These are phyloP conservation scores for Camillea tinctor DNA, from an alignment of 2,329 filamentous ascomycete species.

Conservation along the genomic window DNA sequence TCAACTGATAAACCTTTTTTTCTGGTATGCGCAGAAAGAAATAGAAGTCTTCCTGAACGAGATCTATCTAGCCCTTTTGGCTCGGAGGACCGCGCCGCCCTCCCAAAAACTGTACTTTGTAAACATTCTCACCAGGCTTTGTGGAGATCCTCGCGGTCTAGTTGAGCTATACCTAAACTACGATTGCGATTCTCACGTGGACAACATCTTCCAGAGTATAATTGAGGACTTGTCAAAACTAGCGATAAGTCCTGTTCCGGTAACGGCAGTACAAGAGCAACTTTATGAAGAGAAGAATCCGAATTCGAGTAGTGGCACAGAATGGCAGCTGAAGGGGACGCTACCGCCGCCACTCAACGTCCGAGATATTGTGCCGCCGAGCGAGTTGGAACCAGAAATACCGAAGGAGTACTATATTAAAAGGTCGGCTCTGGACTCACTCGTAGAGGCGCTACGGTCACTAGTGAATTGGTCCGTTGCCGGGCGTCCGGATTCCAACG, in stretches of 20 bases:
- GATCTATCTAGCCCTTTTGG: constrained; percentile 89
- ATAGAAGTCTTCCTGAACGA: constrained; percentile 98
- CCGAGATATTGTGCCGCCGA: constrained; percentile 63
- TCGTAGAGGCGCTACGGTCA: constrained; percentile 86
- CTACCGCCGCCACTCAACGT: constrained; percentile 84
- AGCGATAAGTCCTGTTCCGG: constrained; percentile 72
- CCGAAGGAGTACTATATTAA: constrained; percentile 92
- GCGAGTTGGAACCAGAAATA: constrained; percentile 66
- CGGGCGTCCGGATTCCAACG: constrained; percentile 60
- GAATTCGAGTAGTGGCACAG: constrained; percentile 58
- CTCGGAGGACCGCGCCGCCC: constrained; percentile 79
- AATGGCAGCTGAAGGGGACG: constrained; percentile 86
- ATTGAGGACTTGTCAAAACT: constrained; percentile 92
- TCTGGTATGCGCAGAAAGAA: constrained; percentile 85
- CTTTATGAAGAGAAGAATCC: constrained; percentile 78
- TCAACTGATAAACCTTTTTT: constrained; percentile 24
- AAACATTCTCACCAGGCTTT: constrained; percentile 78
- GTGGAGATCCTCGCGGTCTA: constrained; percentile 79
- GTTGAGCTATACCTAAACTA: constrained; percentile 98
- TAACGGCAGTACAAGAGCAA: constrained; percentile 77
- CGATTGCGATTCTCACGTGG: constrained; percentile 90
- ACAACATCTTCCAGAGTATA: constrained; percentile 95
- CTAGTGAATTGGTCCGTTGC: constrained; percentile 85
- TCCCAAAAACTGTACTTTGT: constrained; percentile 94
- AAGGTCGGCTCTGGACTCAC: constrained; percentile 79